phyloP scores from a whole-genome alignment of 257 asterid species.

The Ajuga chamaepitys region DNA sequence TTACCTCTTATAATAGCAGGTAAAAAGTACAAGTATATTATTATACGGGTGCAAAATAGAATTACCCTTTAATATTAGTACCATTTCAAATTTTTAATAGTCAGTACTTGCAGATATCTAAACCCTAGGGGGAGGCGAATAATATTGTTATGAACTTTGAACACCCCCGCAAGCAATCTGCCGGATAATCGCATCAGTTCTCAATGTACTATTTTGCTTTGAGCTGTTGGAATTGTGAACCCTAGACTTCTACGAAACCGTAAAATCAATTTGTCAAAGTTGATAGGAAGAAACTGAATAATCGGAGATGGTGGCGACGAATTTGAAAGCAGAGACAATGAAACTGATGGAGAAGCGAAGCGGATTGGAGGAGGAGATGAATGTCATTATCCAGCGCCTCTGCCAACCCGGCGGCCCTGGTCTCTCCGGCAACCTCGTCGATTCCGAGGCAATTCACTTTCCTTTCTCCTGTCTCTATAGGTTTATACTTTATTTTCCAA shows the following conservation, averaged over 20 bases:
- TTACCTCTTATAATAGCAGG: too few relatives aligned
- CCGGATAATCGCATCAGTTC: neutral
- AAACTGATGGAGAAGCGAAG: conserved; percentile 71
- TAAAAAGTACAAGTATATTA: too few relatives aligned
- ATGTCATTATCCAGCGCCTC: conserved; percentile 68
- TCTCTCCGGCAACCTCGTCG: conserved; percentile 69
- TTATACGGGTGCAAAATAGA: too few relatives aligned
- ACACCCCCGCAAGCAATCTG: conserved; percentile 1
- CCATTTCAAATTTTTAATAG: too few relatives aligned
- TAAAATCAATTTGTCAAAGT: neutral
- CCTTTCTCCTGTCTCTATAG: neutral
- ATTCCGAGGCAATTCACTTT: conserved; percentile 48
- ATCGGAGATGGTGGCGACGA: conserved; percentile 69
- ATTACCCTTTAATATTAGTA: too few relatives aligned
- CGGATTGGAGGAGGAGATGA: conserved; percentile 69
- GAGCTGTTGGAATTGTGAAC: conserved; percentile 14
- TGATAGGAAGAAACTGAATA: neutral
- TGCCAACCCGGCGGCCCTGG: conserved; percentile 86
- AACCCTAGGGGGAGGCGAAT: neutral
- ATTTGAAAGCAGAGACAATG: conserved; percentile 78
- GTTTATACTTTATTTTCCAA: neutral
- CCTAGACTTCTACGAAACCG: conserved; percentile 15
- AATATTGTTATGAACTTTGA: neutral
- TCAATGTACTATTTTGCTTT: neutral
- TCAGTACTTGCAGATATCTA: too few relatives aligned